Base-by-base conservation (phyloP, 495 filamentous ascomycete species). In the Astrothelium subdiscretum region DNA sequence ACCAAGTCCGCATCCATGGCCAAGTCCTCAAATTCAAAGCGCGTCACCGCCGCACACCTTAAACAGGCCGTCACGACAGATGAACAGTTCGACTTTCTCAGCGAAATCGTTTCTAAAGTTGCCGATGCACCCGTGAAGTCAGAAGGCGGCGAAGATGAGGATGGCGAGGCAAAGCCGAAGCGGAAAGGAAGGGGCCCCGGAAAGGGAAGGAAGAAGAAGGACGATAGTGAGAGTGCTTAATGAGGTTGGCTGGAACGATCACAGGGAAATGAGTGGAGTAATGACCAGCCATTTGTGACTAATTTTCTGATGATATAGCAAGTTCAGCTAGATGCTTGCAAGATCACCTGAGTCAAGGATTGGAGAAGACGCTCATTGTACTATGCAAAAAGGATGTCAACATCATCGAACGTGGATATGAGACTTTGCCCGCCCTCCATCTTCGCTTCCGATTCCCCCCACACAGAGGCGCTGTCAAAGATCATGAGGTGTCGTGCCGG, bases 71-170 rank as follows among this genome's bases (percentile, higher is more conserved):
- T 98, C 18, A 80, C 81, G 65, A 86, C 86, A 48, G 89, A 92
- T 67, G 88, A 92, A 61, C 89, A 94, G 67, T 88, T 95, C 72
- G 94, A 98, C 74, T 98, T 97, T 67, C 77, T 98, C 59, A 77
- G 79, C 40, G 91, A 96, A n/a, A 96, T 96, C 65, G 91, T 96
- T 51, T 76, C 84, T 62, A 91, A 90, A 67, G 86, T 97, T 0
- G 84, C 87, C 3, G 90, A 92, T 69, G 88, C 81, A 57, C 81
- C 86, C 8, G 70, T 79, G 24, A 66, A 76, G n/a, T 79, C 80
- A 27, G 79, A 66, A 22, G 38, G 11, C 5, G 74, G 32, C 71
- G 81, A 80, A 51, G 81, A 80, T 31, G 80, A 77, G 20, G 67
- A 66, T 22, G 58, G 78, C 73, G 77, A 20, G 71, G 77, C 3